These are phyloP conservation scores for Metarhizium humberi DNA, from an alignment of 2,329 filamentous ascomycete genomes.

Conservation along the genomic window DNA sequence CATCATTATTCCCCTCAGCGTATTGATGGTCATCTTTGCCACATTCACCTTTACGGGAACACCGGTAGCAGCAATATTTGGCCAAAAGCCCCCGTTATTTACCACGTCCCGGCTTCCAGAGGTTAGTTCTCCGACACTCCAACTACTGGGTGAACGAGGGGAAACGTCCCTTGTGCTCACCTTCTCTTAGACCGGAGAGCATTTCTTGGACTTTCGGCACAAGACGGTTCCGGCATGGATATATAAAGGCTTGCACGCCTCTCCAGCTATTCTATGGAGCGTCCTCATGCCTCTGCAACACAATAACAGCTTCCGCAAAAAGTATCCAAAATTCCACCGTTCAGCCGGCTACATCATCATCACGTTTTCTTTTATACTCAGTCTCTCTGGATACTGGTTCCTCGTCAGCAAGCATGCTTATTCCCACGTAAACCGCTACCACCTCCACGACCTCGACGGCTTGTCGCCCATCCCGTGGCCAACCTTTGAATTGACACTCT, in stretches of 20 bases:
- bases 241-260: not conserved
- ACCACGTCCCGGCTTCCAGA: not conserved
- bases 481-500: not conserved
- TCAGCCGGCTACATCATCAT: not conserved
- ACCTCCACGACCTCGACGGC: not conserved
- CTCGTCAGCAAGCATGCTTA: not conserved
- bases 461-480: not conserved
- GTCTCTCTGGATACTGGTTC: not conserved
- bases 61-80: not conserved
- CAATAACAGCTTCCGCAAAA: not conserved
- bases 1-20: not conserved
- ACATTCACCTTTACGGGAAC: not conserved
- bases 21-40: not conserved
- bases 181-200: not conserved
- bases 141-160: not conserved
- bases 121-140: not conserved
- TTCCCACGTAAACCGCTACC: not conserved
- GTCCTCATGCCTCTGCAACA: not conserved
- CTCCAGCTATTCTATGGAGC: not conserved
- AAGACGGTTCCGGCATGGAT: not conserved
- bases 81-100: not conserved
- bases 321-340: not conserved
- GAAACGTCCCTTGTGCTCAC: not conserved
- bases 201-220: not conserved
- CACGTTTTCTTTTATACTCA: not conserved